phyloP scores from a whole-genome alignment of 805 yeast species.

The Metschnikowia amazonensis region DNA sequence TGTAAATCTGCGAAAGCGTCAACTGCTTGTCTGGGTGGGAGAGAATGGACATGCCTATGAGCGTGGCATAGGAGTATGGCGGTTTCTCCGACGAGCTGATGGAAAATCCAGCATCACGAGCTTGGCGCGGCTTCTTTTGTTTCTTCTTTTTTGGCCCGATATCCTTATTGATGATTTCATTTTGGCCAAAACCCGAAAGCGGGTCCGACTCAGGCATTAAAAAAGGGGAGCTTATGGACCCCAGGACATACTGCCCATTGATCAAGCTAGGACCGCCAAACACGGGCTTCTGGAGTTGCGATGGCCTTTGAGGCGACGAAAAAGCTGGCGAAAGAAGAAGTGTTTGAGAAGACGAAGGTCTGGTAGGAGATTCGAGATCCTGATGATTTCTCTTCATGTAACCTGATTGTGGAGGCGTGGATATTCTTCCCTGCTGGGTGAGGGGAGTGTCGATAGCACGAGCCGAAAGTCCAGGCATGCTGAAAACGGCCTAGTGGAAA shows the following conservation, averaged over 20 bases:
- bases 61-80: conserved; percentile 88
- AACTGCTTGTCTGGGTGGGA: conserved; percentile 56
- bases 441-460: conserved; percentile 24
- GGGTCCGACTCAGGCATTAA: conserved; percentile 8
- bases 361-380: conserved; percentile 21
- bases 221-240: conserved; percentile 13
- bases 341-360: conserved; percentile 9
- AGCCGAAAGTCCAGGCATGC: conserved; percentile 6
- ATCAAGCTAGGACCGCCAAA: conserved; percentile 7
- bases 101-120: conserved; percentile 34
- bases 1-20: conserved; percentile 66
- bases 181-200: conserved; percentile 1
- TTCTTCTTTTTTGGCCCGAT: conserved; percentile 18
- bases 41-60: conserved; percentile 89
- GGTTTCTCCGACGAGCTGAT: conserved; percentile 70
- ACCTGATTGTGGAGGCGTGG: conserved; percentile 37
- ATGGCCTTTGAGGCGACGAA: conserved; percentile 46
- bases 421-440: conserved; percentile 23
- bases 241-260: conserved; percentile 7
- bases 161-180: not conserved
- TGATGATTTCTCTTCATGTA: conserved; percentile 16
- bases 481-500: not conserved
- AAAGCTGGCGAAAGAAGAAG: conserved; percentile 42
- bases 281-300: conserved; percentile 11
- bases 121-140: conserved; percentile 27